Conservation (phyloP, 805 yeast species). For the Candida coquimbonensis region DNA sequence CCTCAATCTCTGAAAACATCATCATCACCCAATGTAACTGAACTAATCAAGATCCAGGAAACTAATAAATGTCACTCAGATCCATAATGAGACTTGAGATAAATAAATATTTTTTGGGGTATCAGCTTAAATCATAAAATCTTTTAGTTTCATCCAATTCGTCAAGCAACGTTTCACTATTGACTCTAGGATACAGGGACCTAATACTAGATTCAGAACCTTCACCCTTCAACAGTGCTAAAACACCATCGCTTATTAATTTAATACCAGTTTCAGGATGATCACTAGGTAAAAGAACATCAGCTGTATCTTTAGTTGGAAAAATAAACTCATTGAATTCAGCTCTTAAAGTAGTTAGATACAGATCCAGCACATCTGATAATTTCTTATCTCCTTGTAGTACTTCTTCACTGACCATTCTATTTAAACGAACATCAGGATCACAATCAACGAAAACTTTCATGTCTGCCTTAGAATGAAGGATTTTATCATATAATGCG, state of each 20-base stretch:
- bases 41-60: too few species aligned
- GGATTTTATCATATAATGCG: constrained; percentile 57
- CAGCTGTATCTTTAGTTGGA: constrained; percentile 69
- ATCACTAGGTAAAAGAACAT: constrained; percentile 67
- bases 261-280: constrained; percentile 51
- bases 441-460: constrained; percentile 78
- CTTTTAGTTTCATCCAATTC: constrained; percentile 31
- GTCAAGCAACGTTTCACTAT: neutral
- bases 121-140: constrained; percentile 31
- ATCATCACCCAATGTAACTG: too few species aligned
- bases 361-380: constrained; percentile 31
- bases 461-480: constrained; percentile 51
- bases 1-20: too few species aligned
- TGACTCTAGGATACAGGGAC: constrained; percentile 4
- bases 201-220: neutral
- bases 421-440: constrained; percentile 74
- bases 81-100: too few species aligned
- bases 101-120: neutral
- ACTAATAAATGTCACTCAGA: too few species aligned
- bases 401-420: constrained; percentile 50
- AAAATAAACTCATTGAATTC: constrained; percentile 62
- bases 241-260: constrained; percentile 59
- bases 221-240: constrained; percentile 6
- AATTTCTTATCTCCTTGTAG: constrained; percentile 18
- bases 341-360: constrained; percentile 49